Conservation (phyloP, 345 rosid species). For the Schrenkiella parvula region DNA sequence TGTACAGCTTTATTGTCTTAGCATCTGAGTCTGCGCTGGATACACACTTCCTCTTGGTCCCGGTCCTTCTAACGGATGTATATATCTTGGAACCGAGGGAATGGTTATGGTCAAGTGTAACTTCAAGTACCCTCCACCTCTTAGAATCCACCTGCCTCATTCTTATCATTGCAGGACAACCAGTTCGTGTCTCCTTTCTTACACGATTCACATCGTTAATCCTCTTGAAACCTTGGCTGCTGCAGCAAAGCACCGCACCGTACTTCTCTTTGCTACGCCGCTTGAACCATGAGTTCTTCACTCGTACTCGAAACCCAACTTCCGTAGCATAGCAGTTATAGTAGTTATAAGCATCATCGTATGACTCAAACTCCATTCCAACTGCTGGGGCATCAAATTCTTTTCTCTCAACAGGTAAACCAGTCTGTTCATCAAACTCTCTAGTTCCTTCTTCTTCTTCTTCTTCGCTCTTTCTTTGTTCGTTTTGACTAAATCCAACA, state of each 20-base stretch:
- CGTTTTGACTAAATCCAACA: slow-evolving; percentile 25
- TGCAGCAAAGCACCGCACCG: slow-evolving; percentile 77
- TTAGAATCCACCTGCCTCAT: slow-evolving; percentile 71
- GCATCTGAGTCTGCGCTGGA: slow-evolving; percentile 51
- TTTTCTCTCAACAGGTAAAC: slow-evolving; percentile 38
- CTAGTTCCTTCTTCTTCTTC: background rate
- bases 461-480: slow-evolving; percentile 28
- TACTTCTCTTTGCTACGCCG: slow-evolving; percentile 73
- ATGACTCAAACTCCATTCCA: slow-evolving; percentile 83
- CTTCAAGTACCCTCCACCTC: slow-evolving; percentile 72
- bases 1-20: slow-evolving; percentile 52
- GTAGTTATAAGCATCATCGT: slow-evolving; percentile 78
- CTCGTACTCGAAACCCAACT: slow-evolving; percentile 70
- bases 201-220: slow-evolving; percentile 58
- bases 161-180: slow-evolving; percentile 81
- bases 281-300: slow-evolving; percentile 82
- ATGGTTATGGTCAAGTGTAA: slow-evolving; percentile 71
- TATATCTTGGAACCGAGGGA: slow-evolving; percentile 44
- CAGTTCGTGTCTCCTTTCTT: slow-evolving; percentile 71
- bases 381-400: slow-evolving; percentile 66
- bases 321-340: slow-evolving; percentile 74
- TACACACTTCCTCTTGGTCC: slow-evolving; percentile 45
- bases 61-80: slow-evolving; percentile 42
- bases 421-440: slow-evolving; percentile 35
- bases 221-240: slow-evolving; percentile 76